Percentiles rank a stretch among this genome's conserved stretches.
phyloP scores from a whole-genome alignment of 2,329 filamentous ascomycete species.

The Fusarium scirpi region DNA sequence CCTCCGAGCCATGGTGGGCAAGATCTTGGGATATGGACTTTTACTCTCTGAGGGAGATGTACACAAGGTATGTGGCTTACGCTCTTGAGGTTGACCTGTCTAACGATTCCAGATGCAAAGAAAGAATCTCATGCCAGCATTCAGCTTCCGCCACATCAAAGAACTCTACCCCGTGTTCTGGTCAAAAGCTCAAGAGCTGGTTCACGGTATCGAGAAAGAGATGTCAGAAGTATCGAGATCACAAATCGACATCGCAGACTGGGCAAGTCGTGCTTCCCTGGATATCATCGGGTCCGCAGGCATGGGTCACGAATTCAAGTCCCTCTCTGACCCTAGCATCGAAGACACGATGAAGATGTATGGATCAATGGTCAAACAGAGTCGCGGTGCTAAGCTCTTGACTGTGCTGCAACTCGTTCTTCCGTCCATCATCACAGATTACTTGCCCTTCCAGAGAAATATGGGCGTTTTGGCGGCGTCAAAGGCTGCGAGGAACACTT shows the following conservation, averaged over 20 bases:
- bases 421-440: conserved; percentile 28
- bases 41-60: conserved; percentile 28
- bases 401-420: conserved; percentile 29
- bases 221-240: not conserved
- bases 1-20: conserved; percentile 30
- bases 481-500: conserved; percentile 31
- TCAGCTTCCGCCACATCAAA: conserved; percentile 39
- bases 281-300: conserved; percentile 54
- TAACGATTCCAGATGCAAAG: conserved; percentile 25
- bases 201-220: conserved; percentile 3
- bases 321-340: conserved; percentile 49
- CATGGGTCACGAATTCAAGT: conserved; percentile 51
- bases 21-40: conserved; percentile 24
- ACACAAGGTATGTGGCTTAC: not conserved
- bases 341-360: conserved; percentile 48
- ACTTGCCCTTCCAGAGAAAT: conserved; percentile 31
- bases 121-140: conserved; percentile 36
- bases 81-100: fast-evolving
- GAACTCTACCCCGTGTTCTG: conserved; percentile 34
- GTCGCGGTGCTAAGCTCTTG: conserved; percentile 35
- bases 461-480: conserved; percentile 32
- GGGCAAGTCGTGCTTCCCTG: conserved; percentile 43
- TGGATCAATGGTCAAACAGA: conserved; percentile 45
- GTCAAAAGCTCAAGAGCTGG: conserved; percentile 30
- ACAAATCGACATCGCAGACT: conserved; percentile 27